phyloP scores from a whole-genome alignment of 345 rosid genomes.

The Linum tenue region DNA sequence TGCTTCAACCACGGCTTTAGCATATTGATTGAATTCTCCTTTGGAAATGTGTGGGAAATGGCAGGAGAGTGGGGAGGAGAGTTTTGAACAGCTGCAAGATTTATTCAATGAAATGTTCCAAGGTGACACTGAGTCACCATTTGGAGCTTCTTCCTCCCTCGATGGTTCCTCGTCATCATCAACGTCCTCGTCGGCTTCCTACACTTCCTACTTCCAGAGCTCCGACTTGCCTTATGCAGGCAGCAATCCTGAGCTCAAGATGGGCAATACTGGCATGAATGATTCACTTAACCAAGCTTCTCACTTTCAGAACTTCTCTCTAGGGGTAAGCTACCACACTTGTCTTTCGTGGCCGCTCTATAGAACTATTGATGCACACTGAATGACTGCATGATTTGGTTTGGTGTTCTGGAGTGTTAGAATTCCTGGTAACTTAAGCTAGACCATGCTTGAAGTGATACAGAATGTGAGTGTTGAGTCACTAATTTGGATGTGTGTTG shows the following conservation, averaged over 20 bases:
- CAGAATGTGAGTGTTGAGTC: no score
- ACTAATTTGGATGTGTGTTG: no score
- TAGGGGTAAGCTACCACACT: slow-evolving; percentile 44
- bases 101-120: slow-evolving; percentile 75
- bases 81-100: slow-evolving; percentile 61
- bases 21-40: no score
- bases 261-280: slow-evolving; percentile 16
- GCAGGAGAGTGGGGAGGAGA: slow-evolving; percentile 57
- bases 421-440: no score
- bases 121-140: slow-evolving; percentile 32
- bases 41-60: slow-evolving; percentile 6
- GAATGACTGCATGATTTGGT: neutral
- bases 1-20: no score
- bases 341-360: neutral
- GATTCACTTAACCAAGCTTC: slow-evolving; percentile 28
- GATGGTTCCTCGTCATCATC: slow-evolving; percentile 18
- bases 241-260: slow-evolving; percentile 29
- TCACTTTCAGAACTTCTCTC: slow-evolving; percentile 41
- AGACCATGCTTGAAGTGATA: neutral
- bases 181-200: slow-evolving; percentile 35
- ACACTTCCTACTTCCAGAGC: slow-evolving; percentile 25
- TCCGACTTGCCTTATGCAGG: slow-evolving; percentile 24
- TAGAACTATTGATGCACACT: neutral
- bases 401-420: neutral
- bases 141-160: slow-evolving; percentile 17